A percentile compares a stretch with the other conserved stretches of the same genome.
These are phyloP conservation scores for Xylaria sp. DNA, from an alignment of 2,329 filamentous ascomycete species.

Conservation along the genomic window DNA sequence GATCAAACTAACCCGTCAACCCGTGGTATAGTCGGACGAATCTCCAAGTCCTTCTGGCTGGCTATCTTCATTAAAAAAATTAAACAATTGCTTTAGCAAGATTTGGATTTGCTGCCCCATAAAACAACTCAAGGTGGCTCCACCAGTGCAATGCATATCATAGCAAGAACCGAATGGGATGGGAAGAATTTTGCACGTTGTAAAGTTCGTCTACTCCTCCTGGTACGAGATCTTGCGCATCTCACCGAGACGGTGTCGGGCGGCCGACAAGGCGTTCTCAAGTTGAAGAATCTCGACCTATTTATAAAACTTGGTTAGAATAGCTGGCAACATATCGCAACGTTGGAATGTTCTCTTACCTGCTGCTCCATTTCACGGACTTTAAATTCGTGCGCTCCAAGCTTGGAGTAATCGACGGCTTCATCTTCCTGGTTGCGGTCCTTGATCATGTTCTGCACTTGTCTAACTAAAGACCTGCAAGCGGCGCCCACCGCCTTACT, in stretches of 20 bases:
- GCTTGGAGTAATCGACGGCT: conserved; percentile 84
- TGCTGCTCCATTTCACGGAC: conserved; percentile 99
- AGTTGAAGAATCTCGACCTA: conserved; percentile 97
- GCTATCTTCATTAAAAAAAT: conserved; percentile 9
- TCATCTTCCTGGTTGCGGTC: conserved; percentile 86
- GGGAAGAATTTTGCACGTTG: not conserved
- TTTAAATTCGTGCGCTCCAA: conserved; percentile 97
- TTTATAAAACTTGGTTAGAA: conserved; percentile 38
- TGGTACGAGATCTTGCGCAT: conserved; percentile 98
- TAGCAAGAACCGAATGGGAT: not conserved
- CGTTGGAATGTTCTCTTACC: conserved; percentile 63
- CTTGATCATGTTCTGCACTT: conserved; percentile 94
- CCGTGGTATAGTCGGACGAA: not conserved
- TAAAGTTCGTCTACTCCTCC: conserved; percentile 66
- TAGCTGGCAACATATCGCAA: conserved; percentile 11
- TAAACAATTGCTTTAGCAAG: conserved; percentile 7
- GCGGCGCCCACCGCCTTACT: conserved; percentile 93
- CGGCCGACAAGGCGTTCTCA: conserved; percentile 84
- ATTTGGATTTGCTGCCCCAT: not conserved
- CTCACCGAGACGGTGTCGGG: conserved; percentile 87
- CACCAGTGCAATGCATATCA: not conserved
- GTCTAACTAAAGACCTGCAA: conserved; percentile 86
- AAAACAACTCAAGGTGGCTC: not conserved
- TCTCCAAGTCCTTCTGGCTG: conserved; percentile 1
- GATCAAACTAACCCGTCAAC: conserved; percentile 8